Evolutionary conservation across 176 grass and related monocot genomes (phyloP).

Genomic region (Poa annua): DNA sequence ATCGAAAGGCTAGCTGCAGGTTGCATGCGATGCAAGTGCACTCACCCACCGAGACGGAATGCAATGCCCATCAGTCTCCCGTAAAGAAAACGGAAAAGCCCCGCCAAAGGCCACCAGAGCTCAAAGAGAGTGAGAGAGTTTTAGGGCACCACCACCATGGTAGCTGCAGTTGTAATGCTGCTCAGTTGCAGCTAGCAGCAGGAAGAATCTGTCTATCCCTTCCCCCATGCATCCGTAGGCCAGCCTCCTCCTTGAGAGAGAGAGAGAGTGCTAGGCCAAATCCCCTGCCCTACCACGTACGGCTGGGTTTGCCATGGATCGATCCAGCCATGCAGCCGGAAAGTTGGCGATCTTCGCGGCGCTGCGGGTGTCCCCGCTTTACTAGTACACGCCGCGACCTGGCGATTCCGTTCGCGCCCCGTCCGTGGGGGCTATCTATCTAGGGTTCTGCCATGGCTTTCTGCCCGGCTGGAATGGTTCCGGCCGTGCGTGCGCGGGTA

Average conservation of each 20-base stretch:
- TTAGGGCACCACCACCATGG: conserved; percentile 16
- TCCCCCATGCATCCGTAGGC: neutral
- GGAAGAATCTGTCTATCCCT: conserved; percentile 31
- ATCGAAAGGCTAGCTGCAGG: neutral
- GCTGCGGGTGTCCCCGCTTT: conserved; percentile 65
- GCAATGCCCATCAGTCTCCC: conserved; percentile 51
- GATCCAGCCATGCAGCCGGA: neutral
- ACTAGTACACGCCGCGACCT: conserved; percentile 26
- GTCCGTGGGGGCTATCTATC: too few relatives aligned
- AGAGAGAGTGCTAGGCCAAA: conserved; percentile 41
- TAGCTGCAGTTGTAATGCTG: neutral
- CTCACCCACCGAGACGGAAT: conserved; percentile 42
- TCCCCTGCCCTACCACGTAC: conserved; percentile 1
- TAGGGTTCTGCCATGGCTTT: too few relatives aligned
- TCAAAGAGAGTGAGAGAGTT: neutral
- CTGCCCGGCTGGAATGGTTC: too few relatives aligned
- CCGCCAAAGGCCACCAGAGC: neutral
- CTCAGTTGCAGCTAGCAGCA: neutral
- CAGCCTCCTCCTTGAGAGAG: neutral
- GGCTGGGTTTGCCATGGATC: neutral
- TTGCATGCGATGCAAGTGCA: neutral
- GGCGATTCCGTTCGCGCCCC: conserved; percentile 36
- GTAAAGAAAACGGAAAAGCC: conserved; percentile 12
- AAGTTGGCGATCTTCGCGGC: conserved; percentile 23
- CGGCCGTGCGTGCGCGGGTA: too few relatives aligned